A percentile compares a stretch with the other conserved stretches of the same genome.
These are phyloP conservation scores for Cystofilobasidium macerans DNA, from an alignment of 768 basidiomycete species.

Conservation along the genomic window DNA sequence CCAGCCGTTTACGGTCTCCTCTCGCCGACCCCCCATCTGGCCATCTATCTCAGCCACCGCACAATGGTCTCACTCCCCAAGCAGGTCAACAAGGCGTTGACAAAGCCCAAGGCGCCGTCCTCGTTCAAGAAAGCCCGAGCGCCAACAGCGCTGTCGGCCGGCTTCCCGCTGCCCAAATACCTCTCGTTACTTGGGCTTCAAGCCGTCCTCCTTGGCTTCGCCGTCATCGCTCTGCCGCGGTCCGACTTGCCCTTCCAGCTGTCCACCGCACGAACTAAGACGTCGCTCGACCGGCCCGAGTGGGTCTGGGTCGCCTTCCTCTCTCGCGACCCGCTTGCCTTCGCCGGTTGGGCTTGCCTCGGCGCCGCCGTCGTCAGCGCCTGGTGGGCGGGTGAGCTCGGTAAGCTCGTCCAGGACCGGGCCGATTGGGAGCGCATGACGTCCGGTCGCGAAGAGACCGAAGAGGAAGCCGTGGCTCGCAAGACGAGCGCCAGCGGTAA, in stretches of 20 bases:
- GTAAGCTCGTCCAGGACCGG: constrained; percentile 43
- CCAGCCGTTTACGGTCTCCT: too few species aligned
- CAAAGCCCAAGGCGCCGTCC: not conserved
- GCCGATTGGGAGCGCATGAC: not conserved
- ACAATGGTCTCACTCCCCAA: too few species aligned
- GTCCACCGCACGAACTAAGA: constrained; percentile 31
- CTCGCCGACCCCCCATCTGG: too few species aligned
- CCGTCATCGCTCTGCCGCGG: constrained; percentile 60
- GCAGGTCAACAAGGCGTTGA: too few species aligned
- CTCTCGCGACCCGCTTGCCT: constrained; percentile 51
- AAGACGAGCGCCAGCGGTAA: constrained; percentile 2
- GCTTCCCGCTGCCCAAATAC: constrained; percentile 18
- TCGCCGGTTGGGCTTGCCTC: constrained; percentile 49
- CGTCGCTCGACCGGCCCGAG: constrained; percentile 46
- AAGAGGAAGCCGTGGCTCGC: constrained; percentile 15
- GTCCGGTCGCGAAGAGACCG: not conserved
- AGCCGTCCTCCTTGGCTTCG: constrained; percentile 54
- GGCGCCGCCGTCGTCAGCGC: constrained; percentile 47
- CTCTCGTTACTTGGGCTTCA: constrained; percentile 58
- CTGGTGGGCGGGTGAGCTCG: constrained; percentile 64
- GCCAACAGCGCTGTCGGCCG: not conserved
- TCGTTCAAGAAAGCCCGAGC: not conserved
- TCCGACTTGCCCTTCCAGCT: constrained; percentile 38
- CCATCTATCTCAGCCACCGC: too few species aligned
- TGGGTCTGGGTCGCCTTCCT: constrained; percentile 57